Conservation (phyloP, 2,329 filamentous ascomycete species). For the Canariomyces notabilis region DNA sequence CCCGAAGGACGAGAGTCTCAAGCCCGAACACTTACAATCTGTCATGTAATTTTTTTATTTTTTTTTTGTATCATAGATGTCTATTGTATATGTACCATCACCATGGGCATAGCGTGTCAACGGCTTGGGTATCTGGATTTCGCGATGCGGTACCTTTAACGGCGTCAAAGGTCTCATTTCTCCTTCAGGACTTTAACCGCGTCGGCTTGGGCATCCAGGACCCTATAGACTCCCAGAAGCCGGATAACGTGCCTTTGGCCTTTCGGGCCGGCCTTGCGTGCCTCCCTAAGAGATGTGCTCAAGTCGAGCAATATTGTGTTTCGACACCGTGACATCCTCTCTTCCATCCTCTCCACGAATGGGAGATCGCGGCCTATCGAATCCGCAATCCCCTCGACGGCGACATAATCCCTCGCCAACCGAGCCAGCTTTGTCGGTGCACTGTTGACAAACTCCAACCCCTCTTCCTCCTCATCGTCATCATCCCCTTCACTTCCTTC, state of each 20-base stretch:
- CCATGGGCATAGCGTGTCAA: conserved; percentile 11
- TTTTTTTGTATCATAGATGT: conserved; percentile 23
- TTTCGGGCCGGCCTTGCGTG: conserved; percentile 37
- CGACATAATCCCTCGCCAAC: conserved; percentile 43
- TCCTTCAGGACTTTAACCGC: conserved; percentile 46
- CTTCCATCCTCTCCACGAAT: conserved; percentile 48
- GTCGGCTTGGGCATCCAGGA: conserved; percentile 48
- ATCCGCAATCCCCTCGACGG: conserved; percentile 39
- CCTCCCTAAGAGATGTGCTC: conserved; percentile 43
- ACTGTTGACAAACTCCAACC: conserved; percentile 37
- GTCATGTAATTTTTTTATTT: conserved; percentile 53
- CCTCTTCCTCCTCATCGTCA: conserved; percentile 29
- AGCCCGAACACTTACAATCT: conserved; percentile 47
- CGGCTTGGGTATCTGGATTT: conserved; percentile 28
- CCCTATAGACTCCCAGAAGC: conserved; percentile 49
- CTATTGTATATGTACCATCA: conserved; percentile 22
- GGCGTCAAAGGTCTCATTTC: conserved; percentile 23
- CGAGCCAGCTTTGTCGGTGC: conserved; percentile 43
- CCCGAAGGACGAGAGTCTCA: conserved; percentile 53
- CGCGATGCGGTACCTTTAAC: conserved; percentile 16
- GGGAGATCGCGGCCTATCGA: conserved; percentile 43
- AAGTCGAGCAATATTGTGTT: conserved; percentile 54
- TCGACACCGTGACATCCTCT: conserved; percentile 48
- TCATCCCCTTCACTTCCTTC: conserved; percentile 29
- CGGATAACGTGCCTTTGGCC: conserved; percentile 45